Conservation (phyloP, 202 grass and related monocot species). For the Miscanthus sacchariflorus region DNA sequence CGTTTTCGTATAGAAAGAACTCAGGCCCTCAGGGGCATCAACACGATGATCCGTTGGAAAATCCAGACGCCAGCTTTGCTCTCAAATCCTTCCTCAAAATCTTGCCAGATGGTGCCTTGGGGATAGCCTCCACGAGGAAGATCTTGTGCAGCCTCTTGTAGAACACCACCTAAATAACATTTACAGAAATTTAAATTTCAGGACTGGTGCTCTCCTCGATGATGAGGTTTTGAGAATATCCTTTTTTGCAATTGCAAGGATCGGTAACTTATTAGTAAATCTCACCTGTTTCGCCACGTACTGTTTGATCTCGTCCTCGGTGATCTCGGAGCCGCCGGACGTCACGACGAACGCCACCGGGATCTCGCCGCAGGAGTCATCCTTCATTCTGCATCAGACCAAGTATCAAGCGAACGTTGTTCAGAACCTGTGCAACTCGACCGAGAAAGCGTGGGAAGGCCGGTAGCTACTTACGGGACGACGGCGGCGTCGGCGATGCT, state of each 20-base stretch:
- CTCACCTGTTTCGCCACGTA: slow-evolving; percentile 60
- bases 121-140: slow-evolving; percentile 58
- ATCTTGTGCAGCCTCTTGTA: slow-evolving; percentile 72
- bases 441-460: not conserved
- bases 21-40: slow-evolving; percentile 12
- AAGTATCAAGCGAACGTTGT: not conserved
- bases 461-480: slow-evolving; percentile 46
- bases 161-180: slow-evolving; percentile 43
- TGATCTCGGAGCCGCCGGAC: slow-evolving; percentile 40
- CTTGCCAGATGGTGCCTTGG: slow-evolving; percentile 69
- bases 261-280: too few relatives aligned
- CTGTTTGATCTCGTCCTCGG: slow-evolving; percentile 69
- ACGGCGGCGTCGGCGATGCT: slow-evolving; percentile 61
- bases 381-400: slow-evolving; percentile 44
- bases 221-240: too few relatives aligned
- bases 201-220: too few relatives aligned
- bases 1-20: not conserved
- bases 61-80: slow-evolving; percentile 51
- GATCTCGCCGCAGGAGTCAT: slow-evolving; percentile 63
- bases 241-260: too few relatives aligned
- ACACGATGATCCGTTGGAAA: slow-evolving; percentile 25
- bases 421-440: not conserved
- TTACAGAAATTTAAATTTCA: too few relatives aligned
- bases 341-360: slow-evolving; percentile 68
- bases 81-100: slow-evolving; percentile 67